Evolutionary conservation across 768 basidiomycete genomes (phyloP).

Genomic region (Coprinopsis strossmayeri): DNA sequence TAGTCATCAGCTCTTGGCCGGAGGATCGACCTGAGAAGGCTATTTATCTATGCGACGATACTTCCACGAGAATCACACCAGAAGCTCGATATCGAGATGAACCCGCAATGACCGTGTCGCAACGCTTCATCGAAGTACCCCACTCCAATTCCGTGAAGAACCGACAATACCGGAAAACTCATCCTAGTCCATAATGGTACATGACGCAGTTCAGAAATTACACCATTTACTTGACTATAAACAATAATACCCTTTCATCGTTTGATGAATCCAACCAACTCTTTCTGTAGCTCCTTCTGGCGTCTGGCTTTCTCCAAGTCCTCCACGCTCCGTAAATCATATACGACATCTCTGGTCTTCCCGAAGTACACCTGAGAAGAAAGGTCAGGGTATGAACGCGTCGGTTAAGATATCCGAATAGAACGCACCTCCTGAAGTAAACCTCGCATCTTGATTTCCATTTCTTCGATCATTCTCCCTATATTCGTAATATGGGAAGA

Average conservation of each 20-base stretch:
- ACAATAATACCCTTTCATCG: constrained; percentile 29
- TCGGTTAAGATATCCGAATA: constrained; percentile 3
- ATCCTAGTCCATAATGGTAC: no score
- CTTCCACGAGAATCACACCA: neutral
- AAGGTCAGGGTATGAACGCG: constrained; percentile 3
- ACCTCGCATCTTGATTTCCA: constrained; percentile 99
- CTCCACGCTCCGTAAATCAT: constrained; percentile 82
- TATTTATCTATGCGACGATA: neutral
- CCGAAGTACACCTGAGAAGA: constrained; percentile 78
- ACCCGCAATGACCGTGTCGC: no score
- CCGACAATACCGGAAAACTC: no score
- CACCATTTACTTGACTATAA: no score
- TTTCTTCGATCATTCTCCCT: constrained; percentile 96
- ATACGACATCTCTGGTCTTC: constrained; percentile 93
- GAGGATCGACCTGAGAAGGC: neutral
- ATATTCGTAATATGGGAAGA: constrained; percentile 88
- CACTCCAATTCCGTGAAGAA: neutral
- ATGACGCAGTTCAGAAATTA: no score
- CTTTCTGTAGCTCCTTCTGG: constrained; percentile 85
- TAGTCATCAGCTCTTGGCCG: neutral
- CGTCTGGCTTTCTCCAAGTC: constrained; percentile 77
- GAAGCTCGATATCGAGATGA: no score
- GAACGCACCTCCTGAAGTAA: constrained; percentile 70
- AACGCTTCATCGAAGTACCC: neutral
- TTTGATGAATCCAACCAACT: constrained; percentile 83